Evolutionary conservation across 495 filamentous ascomycete genomes (phyloP).

Genomic region (Margaritispora aquatica): DNA sequence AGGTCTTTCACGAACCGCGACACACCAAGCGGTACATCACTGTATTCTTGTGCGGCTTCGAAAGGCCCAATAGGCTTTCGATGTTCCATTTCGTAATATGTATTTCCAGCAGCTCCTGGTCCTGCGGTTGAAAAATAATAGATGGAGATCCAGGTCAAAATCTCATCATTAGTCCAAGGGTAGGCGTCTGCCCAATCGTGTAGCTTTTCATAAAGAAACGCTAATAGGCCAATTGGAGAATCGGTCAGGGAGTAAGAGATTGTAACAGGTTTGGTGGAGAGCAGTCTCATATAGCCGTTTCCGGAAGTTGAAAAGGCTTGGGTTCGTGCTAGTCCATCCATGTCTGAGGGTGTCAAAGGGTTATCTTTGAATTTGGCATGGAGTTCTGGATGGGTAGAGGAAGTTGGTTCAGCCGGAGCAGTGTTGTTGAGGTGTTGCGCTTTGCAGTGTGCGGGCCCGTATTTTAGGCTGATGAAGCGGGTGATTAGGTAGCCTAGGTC

Average conservation of each 20-base stretch:
- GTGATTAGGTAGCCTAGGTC: conserved; percentile 64
- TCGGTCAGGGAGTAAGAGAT: conserved; percentile 50
- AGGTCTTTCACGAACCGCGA: conserved; percentile 48
- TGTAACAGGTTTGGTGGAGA: conserved; percentile 55
- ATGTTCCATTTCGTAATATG: conserved; percentile 51
- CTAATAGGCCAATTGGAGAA: conserved; percentile 52
- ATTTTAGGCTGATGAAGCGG: conserved; percentile 46
- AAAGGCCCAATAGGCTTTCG: conserved; percentile 15
- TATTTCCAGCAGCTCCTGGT: conserved; percentile 43
- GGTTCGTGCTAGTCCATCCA: background rate
- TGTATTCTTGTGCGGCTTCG: background rate
- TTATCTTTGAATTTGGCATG: background rate
- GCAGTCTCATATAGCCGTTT: background rate
- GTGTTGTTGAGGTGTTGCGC: conserved; percentile 44
- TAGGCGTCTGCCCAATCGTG: conserved; percentile 62
- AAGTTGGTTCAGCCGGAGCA: conserved; percentile 21
- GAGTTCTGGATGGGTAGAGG: background rate
- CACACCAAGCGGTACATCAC: conserved; percentile 46
- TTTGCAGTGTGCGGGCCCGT: conserved; percentile 43
- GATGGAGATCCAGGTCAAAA: conserved; percentile 58
- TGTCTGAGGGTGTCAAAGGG: conserved; percentile 5
- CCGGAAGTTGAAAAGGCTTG: background rate
- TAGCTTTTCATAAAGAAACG: conserved; percentile 67
- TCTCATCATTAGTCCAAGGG: conserved; percentile 61
- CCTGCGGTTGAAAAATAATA: conserved; percentile 54